Conservation (phyloP, 805 yeast species). For the Diddensiella caesifluorescens region DNA sequence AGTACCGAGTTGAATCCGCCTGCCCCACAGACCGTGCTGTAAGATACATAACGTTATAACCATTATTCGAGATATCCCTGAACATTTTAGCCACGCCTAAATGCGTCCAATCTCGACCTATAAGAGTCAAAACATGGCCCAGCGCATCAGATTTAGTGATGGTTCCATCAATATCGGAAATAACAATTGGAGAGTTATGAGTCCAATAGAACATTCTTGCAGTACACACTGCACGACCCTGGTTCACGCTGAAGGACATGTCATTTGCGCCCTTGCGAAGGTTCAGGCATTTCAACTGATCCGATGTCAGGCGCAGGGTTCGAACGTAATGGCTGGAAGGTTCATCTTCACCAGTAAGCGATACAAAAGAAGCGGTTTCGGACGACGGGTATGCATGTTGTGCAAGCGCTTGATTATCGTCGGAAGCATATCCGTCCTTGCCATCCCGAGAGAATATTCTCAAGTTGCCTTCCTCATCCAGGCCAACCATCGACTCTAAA, state of each 20-base stretch:
- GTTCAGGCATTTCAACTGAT: slow-evolving; percentile 70
- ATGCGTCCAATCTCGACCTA: slow-evolving; percentile 98
- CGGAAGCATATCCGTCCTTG: slow-evolving; percentile 14
- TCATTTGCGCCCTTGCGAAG: slow-evolving; percentile 76
- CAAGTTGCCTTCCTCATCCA: slow-evolving; percentile 32
- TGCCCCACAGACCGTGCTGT: slow-evolving; percentile 96
- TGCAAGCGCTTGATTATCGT: slow-evolving; percentile 12
- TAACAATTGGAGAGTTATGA: slow-evolving; percentile 79
- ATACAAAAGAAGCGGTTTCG: slow-evolving; percentile 12
- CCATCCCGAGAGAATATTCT: slow-evolving; percentile 25
- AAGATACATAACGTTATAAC: slow-evolving; percentile 87
- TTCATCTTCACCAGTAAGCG: slow-evolving; percentile 19
- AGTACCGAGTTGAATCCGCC: slow-evolving; percentile 86
- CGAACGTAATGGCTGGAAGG: slow-evolving; percentile 52
- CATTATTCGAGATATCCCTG: slow-evolving; percentile 79
- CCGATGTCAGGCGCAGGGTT: slow-evolving; percentile 85
- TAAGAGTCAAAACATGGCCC: slow-evolving; percentile 89
- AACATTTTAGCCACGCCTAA: slow-evolving; percentile 89
- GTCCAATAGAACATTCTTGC: slow-evolving; percentile 83
- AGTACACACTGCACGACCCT: slow-evolving; percentile 70
- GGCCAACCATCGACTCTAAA: slow-evolving; percentile 28
- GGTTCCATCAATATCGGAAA: slow-evolving; percentile 96
- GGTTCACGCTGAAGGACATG: slow-evolving; percentile 70
- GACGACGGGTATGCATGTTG: slow-evolving; percentile 11
- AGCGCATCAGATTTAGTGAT: slow-evolving; percentile 96